Evolutionary conservation across 1,284 basidiomycete species (phyloP), one percentile per base, ranked within the genome.

Genomic region (Leccinum fallax): DNA sequence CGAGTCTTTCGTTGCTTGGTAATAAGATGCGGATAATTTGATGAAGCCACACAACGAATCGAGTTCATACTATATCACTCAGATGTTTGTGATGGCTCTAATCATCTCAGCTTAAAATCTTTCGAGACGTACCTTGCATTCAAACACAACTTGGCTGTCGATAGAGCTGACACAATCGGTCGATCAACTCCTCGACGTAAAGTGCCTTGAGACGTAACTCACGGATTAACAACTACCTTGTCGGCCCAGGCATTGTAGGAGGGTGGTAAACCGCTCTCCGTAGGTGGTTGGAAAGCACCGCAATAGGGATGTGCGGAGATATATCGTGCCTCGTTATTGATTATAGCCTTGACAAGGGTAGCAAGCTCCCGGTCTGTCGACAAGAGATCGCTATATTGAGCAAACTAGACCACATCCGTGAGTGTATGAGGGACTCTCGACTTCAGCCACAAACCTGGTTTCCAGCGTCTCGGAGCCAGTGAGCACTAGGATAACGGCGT

Each of bases 251-350:
- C 78, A 62, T 92, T 92, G 65, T 85, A 79, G 5, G 85, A 81
- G 1, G 85, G 84, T 1, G 78, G 69, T 38, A 92, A 75, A 6
- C 86, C 84, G 63, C 88, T 90, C 68, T 91, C 88, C 0, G 85
- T 83, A 15, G 90, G 90, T 57, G 89, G 88, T 66, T 92, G 89
- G 75, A 92, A 92, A 19, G 89, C 82, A 43, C 89, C 78, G 77
- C 89, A 92, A 70, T 92, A 92, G 1, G 90, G 90, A 69, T 87
- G 86, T 66, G 88, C 74, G 4, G 86, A 79, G 21, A 92, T 85
- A 72, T 91, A 92, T 51, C 88, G 83, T 16, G 89, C 88, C 73
- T 91, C 89, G 57, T 87, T 90, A 67, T 91, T 89, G 66, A 91
- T 90, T 55, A 91, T 85, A 8, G 86, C 89, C 69, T 87, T 90